phyloP scores from a whole-genome alignment of 2,329 filamentous ascomycete species.

The Paecilomyces formosus region DNA sequence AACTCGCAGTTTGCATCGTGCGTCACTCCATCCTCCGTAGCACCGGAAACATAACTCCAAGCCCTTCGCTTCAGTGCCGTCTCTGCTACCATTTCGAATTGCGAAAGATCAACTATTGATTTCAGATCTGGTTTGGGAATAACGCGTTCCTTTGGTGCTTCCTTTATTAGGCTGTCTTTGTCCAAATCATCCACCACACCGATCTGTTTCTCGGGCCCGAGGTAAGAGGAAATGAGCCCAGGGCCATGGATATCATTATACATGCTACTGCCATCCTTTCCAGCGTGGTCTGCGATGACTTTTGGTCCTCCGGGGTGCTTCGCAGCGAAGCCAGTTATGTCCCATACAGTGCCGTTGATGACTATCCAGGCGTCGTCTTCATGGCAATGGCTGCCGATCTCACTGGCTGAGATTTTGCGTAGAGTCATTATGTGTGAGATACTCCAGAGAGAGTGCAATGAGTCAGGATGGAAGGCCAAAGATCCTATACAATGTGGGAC shows the following conservation, averaged over 20 bases:
- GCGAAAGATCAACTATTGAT: neutral
- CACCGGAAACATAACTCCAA: neutral
- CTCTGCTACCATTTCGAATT: neutral
- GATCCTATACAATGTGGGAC: neutral
- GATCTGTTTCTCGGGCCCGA: neutral
- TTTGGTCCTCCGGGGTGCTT: conserved; percentile 56
- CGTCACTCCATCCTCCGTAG: neutral
- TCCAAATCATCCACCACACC: neutral
- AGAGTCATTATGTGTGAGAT: neutral
- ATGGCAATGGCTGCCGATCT: neutral
- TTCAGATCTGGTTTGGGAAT: neutral
- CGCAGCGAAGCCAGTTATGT: conserved; percentile 53
- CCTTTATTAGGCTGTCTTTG: neutral
- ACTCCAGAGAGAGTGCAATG: neutral
- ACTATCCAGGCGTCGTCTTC: conserved; percentile 51
- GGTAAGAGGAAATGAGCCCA: neutral
- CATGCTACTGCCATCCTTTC: conserved; percentile 46
- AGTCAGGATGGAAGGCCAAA: neutral
- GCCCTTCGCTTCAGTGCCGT: neutral
- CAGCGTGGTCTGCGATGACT: conserved; percentile 64
- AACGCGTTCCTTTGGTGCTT: neutral
- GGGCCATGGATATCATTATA: conserved; percentile 48
- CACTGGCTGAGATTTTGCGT: neutral
- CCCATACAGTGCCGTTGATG: conserved; percentile 55
- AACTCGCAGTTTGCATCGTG: neutral